These are phyloP conservation scores for Dictyostelium citrinum DNA, from an alignment of 78 protist species.

Conservation along the genomic window DNA sequence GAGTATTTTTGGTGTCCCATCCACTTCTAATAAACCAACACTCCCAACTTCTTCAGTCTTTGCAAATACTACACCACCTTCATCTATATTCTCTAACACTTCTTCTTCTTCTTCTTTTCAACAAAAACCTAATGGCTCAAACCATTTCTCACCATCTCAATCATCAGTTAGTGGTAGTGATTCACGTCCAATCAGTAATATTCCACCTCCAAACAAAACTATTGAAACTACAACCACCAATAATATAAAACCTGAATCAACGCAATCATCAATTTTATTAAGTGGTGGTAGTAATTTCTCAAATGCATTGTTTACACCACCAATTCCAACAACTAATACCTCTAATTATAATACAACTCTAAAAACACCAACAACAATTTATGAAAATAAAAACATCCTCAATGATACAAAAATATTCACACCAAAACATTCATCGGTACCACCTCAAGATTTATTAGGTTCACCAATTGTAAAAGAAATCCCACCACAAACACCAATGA, in stretches of 20 bases:
- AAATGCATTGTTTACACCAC: neutral
- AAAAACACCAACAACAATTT: neutral
- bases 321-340: neutral
- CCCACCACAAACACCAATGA: conserved; percentile 24
- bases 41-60: neutral
- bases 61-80: neutral
- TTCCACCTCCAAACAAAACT: neutral
- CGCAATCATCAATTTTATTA: neutral
- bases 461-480: no score
- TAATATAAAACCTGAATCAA: neutral
- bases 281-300: neutral
- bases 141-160: neutral
- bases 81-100: neutral
- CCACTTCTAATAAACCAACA: neutral
- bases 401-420: neutral
- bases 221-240: neutral
- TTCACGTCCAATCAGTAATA: neutral
- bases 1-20: neutral
- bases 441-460: neutral
- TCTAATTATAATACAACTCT: neutral
- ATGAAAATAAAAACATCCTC: neutral
- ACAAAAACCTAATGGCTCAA: neutral
- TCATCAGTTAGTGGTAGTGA: neutral
- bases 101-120: neutral
- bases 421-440: neutral